Conservation (phyloP, 768 basidiomycete genomes). For the Kwoniella heveanensis region DNA sequence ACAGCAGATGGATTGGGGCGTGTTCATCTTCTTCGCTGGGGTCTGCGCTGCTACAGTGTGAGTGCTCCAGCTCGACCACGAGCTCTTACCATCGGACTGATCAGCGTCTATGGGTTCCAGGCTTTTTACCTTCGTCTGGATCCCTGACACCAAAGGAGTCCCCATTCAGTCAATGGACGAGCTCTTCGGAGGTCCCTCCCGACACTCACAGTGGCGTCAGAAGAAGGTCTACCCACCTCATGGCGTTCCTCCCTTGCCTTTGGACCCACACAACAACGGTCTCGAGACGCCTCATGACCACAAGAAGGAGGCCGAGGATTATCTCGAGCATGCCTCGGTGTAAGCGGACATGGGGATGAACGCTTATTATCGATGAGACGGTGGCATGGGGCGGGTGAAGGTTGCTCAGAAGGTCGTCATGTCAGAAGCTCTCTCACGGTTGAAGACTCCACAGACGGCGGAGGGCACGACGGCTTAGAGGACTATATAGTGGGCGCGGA, state of each 20-base stretch:
- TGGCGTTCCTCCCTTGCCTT: conserved; percentile 29
- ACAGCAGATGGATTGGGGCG: conserved; percentile 42
- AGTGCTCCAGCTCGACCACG: neutral
- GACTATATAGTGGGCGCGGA: too few relatives aligned
- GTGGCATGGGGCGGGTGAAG: too few relatives aligned
- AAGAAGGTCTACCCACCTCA: conserved; percentile 34
- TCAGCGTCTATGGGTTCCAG: too few relatives aligned
- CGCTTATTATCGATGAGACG: neutral
- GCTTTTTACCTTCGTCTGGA: conserved; percentile 35
- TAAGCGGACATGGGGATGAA: neutral
- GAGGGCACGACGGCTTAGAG: too few relatives aligned
- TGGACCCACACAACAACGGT: neutral
- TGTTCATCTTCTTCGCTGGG: conserved; percentile 50
- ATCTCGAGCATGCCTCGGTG: conserved; percentile 9
- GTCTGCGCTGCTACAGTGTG: conserved; percentile 37
- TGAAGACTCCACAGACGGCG: too few relatives aligned
- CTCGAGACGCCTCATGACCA: conserved; percentile 2
- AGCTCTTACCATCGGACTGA: too few relatives aligned
- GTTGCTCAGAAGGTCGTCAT: too few relatives aligned
- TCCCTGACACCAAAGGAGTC: conserved; percentile 40
- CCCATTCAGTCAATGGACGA: conserved; percentile 31
- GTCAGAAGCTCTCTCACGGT: too few relatives aligned
- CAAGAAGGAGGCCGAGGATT: conserved; percentile 8
- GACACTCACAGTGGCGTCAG: conserved; percentile 32
- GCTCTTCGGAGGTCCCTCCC: conserved; percentile 28